Percentiles rank a stretch among this genome's conserved stretches.
Conservation (phyloP, 2,329 filamentous ascomycete genomes). For the Ascochyta lentis region DNA sequence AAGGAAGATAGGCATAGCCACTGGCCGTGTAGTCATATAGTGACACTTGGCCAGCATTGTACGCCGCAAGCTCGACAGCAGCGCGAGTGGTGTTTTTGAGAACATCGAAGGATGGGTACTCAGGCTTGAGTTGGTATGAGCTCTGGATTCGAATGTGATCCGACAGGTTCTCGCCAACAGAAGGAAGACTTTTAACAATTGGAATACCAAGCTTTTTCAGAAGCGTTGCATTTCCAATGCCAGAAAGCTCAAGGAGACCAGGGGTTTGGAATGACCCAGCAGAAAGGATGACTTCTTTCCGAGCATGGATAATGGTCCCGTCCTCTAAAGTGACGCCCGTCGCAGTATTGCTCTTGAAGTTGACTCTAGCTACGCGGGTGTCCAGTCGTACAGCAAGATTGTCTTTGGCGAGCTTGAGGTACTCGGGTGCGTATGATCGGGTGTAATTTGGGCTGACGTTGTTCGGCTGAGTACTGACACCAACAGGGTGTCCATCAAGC, state of each 20-base stretch:
- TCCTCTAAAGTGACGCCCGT: conserved; percentile 44
- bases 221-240: conserved; percentile 27
- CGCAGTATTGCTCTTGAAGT: conserved; percentile 40
- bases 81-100: conserved; percentile 39
- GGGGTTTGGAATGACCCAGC: conserved; percentile 37
- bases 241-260: conserved; percentile 36
- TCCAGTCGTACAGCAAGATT: conserved; percentile 54
- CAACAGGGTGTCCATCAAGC: conserved; percentile 58
- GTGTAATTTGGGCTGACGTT: conserved; percentile 57
- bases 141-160: conserved; percentile 42
- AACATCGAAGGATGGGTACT: conserved; percentile 33
- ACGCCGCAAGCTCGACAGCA: conserved; percentile 51
- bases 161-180: conserved; percentile 42
- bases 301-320: conserved; percentile 39
- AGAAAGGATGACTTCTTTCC: conserved; percentile 37
- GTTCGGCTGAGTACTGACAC: conserved; percentile 59
- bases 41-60: conserved; percentile 40
- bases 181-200: conserved; percentile 26
- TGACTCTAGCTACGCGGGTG: conserved; percentile 50
- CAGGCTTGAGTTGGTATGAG: conserved; percentile 32
- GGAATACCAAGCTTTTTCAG: conserved; percentile 28
- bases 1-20: conserved; percentile 53
- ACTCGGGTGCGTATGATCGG: conserved; percentile 58
- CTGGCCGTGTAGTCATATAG: conserved; percentile 52
- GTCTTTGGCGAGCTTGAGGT: conserved; percentile 50